Evolutionary conservation across 1,284 basidiomycete species (phyloP), one percentile per base, ranked within the genome.

Genomic region (Schizophyllum amplum): DNA sequence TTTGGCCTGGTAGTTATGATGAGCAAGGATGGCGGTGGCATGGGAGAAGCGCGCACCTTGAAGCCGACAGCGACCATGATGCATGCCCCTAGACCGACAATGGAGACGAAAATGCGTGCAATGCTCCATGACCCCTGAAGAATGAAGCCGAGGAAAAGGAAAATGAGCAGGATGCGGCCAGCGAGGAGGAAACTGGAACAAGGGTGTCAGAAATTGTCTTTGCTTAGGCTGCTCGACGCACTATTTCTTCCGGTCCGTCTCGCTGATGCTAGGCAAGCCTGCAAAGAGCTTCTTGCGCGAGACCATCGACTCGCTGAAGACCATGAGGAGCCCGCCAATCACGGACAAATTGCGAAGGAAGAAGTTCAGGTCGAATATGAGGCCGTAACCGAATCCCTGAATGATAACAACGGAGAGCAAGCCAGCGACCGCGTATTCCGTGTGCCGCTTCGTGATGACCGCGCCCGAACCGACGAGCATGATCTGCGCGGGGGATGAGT

Each of bases 171-270:
- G 59, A 99, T 87, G 59, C 97, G 94, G 55, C 96, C 97, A 0
- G 95, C 92, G 54, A 99, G 87, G 68, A 99, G 88, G 85, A 97
- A 95, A 74, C 92, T 94, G 65, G 2, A 24, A 42, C 48, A 27
- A 46, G 24, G 46, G 15, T 51, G 53, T 63, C 25, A 55, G 60
- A 56, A 46, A 27, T n/a, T 5, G 9, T 11, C n/a, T 27, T 7
- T 23, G 53, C 24, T 47, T 23, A 57, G 57, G 56, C 50, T 61
- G 17, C 23, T 23, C 21, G 15, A 80, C 89, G 63, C 62, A 94
- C 92, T 99, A 99, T 89, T 98, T 98, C 75, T 92, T 92, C 74
- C 94, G 85, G 74, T 99, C 97, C 4, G 86, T 97, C 74, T 99
- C 97, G 69, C 86, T 93, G 58, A 97, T 80, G 48, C 81, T 83